These are phyloP conservation scores for Bimuria novae-zelandiae DNA, from an alignment of 2,329 filamentous ascomycete genomes.

Conservation along the genomic window DNA sequence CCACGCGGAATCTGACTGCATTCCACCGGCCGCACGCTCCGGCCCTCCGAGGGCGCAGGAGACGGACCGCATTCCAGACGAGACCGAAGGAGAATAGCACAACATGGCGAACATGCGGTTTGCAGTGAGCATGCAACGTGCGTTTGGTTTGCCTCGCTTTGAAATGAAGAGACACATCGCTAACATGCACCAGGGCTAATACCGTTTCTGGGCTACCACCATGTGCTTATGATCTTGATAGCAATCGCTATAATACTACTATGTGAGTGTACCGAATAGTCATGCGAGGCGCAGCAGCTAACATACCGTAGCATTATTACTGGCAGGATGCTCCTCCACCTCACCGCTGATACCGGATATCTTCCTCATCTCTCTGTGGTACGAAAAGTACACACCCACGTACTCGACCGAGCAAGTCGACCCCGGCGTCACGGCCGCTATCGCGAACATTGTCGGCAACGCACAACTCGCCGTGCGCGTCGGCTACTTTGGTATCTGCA, in stretches of 20 bases:
- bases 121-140: conserved; percentile 57
- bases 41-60: conserved; percentile 50
- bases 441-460: conserved; percentile 84
- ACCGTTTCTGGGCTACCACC: conserved; percentile 69
- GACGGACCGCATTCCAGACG: conserved; percentile 23
- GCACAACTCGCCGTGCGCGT: conserved; percentile 88
- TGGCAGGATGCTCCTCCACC: conserved; percentile 95
- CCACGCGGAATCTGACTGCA: conserved; percentile 34
- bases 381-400: conserved; percentile 79
- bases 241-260: conserved; percentile 91
- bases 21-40: conserved; percentile 37
- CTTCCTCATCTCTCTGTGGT: conserved; percentile 98
- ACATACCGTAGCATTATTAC: conserved; percentile 70
- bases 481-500: conserved; percentile 97
- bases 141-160: conserved; percentile 29
- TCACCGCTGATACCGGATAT: conserved; percentile 94
- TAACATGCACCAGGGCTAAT: conserved; percentile 55
- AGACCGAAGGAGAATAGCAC: conserved; percentile 31
- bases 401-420: conserved; percentile 89
- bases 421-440: conserved; percentile 82
- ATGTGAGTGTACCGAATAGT: conserved; percentile 64
- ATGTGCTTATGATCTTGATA: conserved; percentile 98
- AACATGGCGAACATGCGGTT: conserved; percentile 56
- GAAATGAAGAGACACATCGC: conserved; percentile 22
- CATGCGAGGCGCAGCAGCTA: conserved; percentile 20